Evolutionary conservation across 768 basidiomycete species (phyloP).

Genomic region (Sistotremastrum suecicum): DNA sequence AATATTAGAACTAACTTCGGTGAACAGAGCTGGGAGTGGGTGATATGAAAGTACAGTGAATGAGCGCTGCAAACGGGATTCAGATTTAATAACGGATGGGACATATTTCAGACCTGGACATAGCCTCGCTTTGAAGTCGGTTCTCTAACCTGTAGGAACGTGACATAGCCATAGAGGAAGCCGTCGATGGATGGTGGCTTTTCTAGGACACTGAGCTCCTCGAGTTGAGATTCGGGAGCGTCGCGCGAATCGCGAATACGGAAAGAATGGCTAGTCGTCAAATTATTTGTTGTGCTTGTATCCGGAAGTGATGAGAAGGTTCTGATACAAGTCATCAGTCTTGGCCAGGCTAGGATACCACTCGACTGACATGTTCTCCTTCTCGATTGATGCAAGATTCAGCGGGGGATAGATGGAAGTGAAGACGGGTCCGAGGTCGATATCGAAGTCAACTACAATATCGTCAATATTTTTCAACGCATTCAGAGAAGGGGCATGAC

Average conservation of each 20-base stretch:
- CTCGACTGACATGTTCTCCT: conserved; percentile 63
- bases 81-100: conserved; percentile 1
- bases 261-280: conserved; percentile 47
- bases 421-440: conserved; percentile 75
- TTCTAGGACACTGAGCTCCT: conserved; percentile 12
- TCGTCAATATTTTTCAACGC: not conserved
- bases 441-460: conserved; percentile 69
- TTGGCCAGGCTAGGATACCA: not conserved
- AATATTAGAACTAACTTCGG: conserved; percentile 48
- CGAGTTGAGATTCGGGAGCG: conserved; percentile 9
- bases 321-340: conserved; percentile 24
- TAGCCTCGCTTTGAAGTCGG: conserved; percentile 61
- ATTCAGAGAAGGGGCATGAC: conserved; percentile 7
- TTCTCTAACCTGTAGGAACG: conserved; percentile 64
- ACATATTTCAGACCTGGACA: conserved; percentile 39
- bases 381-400: conserved; percentile 48
- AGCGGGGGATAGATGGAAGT: conserved; percentile 55
- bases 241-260: conserved; percentile 44
- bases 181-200: conserved; percentile 37
- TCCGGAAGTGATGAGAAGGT: conserved; percentile 92
- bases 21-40: conserved; percentile 71
- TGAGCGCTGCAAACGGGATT: conserved; percentile 37
- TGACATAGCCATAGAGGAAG: conserved; percentile 63
- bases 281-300: conserved; percentile 53
- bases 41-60: conserved; percentile 71